phyloP scores from a whole-genome alignment of 345 rosid genomes.

The Moricandia arvensis region DNA sequence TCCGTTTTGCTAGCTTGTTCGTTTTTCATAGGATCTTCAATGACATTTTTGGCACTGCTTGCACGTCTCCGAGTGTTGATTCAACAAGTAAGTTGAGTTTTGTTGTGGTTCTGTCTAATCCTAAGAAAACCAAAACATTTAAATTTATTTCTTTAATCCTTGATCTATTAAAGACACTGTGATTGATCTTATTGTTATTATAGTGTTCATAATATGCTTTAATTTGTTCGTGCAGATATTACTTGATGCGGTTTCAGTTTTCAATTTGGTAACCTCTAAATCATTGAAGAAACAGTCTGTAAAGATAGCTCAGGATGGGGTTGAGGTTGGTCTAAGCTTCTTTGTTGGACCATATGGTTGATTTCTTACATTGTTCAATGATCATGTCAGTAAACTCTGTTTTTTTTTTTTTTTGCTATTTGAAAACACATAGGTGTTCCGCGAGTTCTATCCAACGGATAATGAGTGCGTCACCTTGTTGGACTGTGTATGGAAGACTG shows the following conservation, averaged over 20 bases:
- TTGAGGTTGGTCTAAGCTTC: slow-evolving; percentile 57
- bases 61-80: slow-evolving; percentile 82
- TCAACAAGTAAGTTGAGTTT: slow-evolving; percentile 70
- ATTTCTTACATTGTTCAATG: neutral
- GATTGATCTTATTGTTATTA: neutral
- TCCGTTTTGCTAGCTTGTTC: slow-evolving; percentile 79
- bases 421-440: slow-evolving; percentile 47
- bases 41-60: slow-evolving; percentile 73
- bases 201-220: neutral
- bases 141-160: neutral
- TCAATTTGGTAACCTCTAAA: slow-evolving; percentile 62
- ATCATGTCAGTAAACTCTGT: slow-evolving; percentile 3
- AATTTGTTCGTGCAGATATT: slow-evolving; percentile 52
- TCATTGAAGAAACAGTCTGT: slow-evolving; percentile 74
- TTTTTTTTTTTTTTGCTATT: neutral
- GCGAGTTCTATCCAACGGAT: slow-evolving; percentile 71
- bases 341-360: slow-evolving; percentile 1
- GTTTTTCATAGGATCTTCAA: slow-evolving; percentile 73
- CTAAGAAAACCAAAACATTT: neutral
- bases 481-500: slow-evolving; percentile 62
- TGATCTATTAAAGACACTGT: neutral
- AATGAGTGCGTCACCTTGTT: slow-evolving; percentile 45
- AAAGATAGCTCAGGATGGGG: slow-evolving; percentile 61
- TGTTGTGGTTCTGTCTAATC: neutral
- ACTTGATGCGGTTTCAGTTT: slow-evolving; percentile 63